Percentiles rank a stretch among this genome's conserved stretches.
phyloP scores from a whole-genome alignment of 2,329 filamentous ascomycete species.

The Dryadomyces sulphureus region DNA sequence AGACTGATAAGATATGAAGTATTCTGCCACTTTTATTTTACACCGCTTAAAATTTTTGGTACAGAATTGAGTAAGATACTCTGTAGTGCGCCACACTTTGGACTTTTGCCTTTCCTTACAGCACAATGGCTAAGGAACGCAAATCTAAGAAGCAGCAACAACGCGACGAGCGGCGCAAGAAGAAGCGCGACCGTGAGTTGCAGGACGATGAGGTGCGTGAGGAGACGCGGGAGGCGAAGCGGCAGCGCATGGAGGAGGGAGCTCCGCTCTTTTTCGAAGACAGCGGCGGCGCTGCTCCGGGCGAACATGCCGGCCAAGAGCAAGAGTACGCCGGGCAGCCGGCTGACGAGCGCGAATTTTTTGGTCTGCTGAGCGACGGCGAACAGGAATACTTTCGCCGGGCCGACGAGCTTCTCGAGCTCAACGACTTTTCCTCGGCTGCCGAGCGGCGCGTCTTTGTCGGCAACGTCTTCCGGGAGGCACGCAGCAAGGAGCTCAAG shows the following conservation, averaged over 20 bases:
- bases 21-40: constrained; percentile 3
- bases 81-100: too few relatives aligned
- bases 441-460: constrained; percentile 62
- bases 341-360: constrained; percentile 55
- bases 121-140: constrained; percentile 18
- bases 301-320: neutral
- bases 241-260: constrained; percentile 4
- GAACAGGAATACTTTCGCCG: constrained; percentile 93
- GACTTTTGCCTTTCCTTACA: too few relatives aligned
- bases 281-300: neutral
- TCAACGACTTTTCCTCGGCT: constrained; percentile 65
- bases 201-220: constrained; percentile 12
- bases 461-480: constrained; percentile 73
- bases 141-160: constrained; percentile 22
- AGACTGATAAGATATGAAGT: neutral
- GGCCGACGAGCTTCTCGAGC: constrained; percentile 77
- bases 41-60: neutral
- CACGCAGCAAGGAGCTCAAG: constrained; percentile 86
- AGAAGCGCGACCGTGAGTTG: constrained; percentile 17
- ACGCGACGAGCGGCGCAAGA: constrained; percentile 22
- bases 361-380: constrained; percentile 79
- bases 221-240: constrained; percentile 8
- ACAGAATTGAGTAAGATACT: too few relatives aligned
- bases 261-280: constrained; percentile 13
- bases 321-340: neutral